Evolutionary conservation across 371 early-diverging fungal species (phyloP), one percentile per base, ranked within the genome.

Genomic region (Blakeslea trispora): DNA sequence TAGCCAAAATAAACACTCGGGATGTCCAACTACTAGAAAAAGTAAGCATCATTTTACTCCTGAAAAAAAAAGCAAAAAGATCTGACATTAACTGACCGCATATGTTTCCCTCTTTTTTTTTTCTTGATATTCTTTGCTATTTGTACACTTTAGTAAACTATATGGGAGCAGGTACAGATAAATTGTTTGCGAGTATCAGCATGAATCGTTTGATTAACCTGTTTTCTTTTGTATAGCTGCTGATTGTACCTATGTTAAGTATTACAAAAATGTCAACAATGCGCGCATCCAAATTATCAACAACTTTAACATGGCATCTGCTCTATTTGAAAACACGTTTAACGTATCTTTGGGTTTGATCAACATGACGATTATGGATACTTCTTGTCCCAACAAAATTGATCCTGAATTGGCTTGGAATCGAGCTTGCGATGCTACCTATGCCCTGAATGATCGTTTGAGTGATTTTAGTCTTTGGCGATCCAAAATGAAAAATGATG

Each of bases 381-480:
- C 77, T 6, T 65, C 63, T 8, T 92, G 92, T 58, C 86, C 88
- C 0, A 28, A 69, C 0, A 44, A 64, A 3, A 69, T 64, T 9
- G 72, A 71, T 59, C 45, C 63, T 8, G 64, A 59, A 1, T 18
- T 34, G 2, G 50, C 43, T 11, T 97, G 94, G 94, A 97, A 97
- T 73, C 81, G 81, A 21, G 86, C 68, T 8, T 98, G 97, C 71
- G 70, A 78, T 15, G 59, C 68, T n/a, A 51, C 60, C 13, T 95
- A 94, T 68, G 64, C 83, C 7, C 90, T 98, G 51, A 84, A 83
- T 45, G 63, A 84, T 32, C 85, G 98, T 13, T 70, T 98, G 19
- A 88, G 84, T 59, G 97, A 95, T 63, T 98, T 98, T 68, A 89
- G 91, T 48, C 40, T 68, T 15, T 98, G 98, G 98, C 77, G 97